Evolutionary conservation across 495 filamentous ascomycete genomes (phyloP), one percentile per base, ranked within the genome.

Genomic region (Hypoxylon rickii): DNA sequence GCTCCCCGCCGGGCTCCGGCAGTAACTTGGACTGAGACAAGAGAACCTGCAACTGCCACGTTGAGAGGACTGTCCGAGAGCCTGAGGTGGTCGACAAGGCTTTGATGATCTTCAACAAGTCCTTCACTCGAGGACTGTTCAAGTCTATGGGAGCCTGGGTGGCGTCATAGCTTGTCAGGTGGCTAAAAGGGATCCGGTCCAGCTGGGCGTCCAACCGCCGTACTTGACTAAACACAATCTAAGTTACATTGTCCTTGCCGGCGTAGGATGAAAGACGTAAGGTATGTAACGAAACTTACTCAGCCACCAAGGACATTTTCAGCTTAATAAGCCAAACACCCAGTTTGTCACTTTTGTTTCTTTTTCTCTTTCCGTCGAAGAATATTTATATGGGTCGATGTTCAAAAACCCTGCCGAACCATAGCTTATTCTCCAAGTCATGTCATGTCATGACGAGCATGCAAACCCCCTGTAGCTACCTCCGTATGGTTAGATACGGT

Each of bases 201-300:
- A 98, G 80, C 59, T 89, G 87, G 33, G 79, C 75, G 69, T 97
- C 92, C 46, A 97, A 74, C 31, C 79, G 83, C 49, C 83, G 84
- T 37, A 96, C 79, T 70, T 92, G 90, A 71, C 92, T 96, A 63
- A 34, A 51, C 2, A 49, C 49, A 17, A 38, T 53, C 47, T 59
- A 39, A 57, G 56, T 47, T 40, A 45, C 44, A 43, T 49, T 58
- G 21, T 50, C 31, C 44, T 39, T 15, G 2, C 32, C 21, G 24
- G 34, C 37, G 55, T 34, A 53, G 38, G 15, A 32, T 49, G 10
- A 4, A 29, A 29, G n/a, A n/a, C n/a, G n/a, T n/a, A n/a, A n/a
- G n/a, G 11, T 51, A 36, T 36, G 44, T 16, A 19, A 20, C 24
- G 43, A 20, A 64, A 77, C 83, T 79, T 76, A 86, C 86, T 88